Evolutionary conservation across 495 filamentous ascomycete species (phyloP).

Genomic region (Ascobolus immersus): DNA sequence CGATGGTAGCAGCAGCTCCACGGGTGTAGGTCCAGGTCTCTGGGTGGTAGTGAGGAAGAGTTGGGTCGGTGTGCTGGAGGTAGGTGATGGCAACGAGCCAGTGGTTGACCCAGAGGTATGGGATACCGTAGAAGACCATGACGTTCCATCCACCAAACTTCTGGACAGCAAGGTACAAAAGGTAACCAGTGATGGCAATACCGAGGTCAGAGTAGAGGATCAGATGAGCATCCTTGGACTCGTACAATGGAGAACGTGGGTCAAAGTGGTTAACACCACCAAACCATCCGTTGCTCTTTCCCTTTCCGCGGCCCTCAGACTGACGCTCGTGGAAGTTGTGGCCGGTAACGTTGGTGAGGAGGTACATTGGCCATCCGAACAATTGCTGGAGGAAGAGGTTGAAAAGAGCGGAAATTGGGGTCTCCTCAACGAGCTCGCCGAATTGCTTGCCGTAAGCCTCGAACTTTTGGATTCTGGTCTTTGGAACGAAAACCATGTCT

Average conservation of each 20-base stretch:
- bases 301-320: constrained; percentile 64
- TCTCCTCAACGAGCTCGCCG: constrained; percentile 75
- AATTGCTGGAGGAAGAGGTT: constrained; percentile 62
- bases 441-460: constrained; percentile 47
- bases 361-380: constrained; percentile 72
- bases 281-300: constrained; percentile 61
- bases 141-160: constrained; percentile 67
- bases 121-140: constrained; percentile 76
- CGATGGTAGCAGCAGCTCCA: constrained; percentile 65
- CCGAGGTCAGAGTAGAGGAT: constrained; percentile 69
- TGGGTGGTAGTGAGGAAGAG: constrained; percentile 57
- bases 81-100: constrained; percentile 83
- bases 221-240: constrained; percentile 60
- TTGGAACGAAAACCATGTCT: constrained; percentile 93
- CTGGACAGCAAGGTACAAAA: constrained; percentile 34
- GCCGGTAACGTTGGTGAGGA: constrained; percentile 68
- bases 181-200: constrained; percentile 29
- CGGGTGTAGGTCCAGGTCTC: constrained; percentile 63
- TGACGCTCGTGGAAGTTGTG: constrained; percentile 77
- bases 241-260: constrained; percentile 66
- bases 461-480: constrained; percentile 42
- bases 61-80: constrained; percentile 73
- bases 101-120: constrained; percentile 97
- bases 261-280: constrained; percentile 85
- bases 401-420: constrained; percentile 53